A percentile compares a stretch with the other conserved stretches of the same genome.
Conservation (phyloP, 148 eudicot species). For the Chenopodium suecicum region DNA sequence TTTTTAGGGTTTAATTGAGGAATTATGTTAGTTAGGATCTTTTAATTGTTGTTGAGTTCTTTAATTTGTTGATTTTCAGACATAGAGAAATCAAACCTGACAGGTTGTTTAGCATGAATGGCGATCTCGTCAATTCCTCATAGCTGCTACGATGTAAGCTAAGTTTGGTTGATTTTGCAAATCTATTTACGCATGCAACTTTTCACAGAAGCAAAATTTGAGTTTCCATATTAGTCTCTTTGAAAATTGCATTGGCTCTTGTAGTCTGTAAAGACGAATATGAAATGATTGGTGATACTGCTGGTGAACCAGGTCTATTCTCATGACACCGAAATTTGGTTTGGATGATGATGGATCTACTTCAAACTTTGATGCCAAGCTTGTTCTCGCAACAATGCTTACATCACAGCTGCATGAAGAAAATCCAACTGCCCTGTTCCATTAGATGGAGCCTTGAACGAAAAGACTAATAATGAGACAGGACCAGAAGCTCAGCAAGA, state of each 20-base stretch:
- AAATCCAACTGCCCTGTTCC: constrained; percentile 48
- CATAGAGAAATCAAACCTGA: too few species aligned
- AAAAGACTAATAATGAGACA: constrained; percentile 36
- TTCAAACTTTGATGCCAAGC: constrained; percentile 85
- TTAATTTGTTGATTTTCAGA: too few species aligned
- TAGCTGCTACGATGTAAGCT: too few species aligned
- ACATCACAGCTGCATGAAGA: constrained; percentile 75
- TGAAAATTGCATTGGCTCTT: neutral
- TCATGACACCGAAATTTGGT: constrained; percentile 90
- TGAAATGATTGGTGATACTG: neutral
- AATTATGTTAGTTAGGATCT: too few species aligned
- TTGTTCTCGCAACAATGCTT: constrained; percentile 99
- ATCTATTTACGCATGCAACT: too few species aligned
- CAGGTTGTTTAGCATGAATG: too few species aligned
- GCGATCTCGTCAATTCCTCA: too few species aligned
- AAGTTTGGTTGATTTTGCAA: too few species aligned
- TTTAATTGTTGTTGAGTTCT: too few species aligned
- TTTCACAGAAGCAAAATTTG: too few species aligned
- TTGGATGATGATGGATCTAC: constrained; percentile 76
- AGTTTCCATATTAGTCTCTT: neutral
- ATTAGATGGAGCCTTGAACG: constrained; percentile 40
- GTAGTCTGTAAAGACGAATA: neutral
- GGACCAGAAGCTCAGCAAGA: constrained; percentile 45
- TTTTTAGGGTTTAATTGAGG: too few species aligned
- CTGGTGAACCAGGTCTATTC: constrained; percentile 70